These are phyloP conservation scores for Euphorbia peplus DNA, from an alignment of 345 rosid genomes.

Conservation along the genomic window DNA sequence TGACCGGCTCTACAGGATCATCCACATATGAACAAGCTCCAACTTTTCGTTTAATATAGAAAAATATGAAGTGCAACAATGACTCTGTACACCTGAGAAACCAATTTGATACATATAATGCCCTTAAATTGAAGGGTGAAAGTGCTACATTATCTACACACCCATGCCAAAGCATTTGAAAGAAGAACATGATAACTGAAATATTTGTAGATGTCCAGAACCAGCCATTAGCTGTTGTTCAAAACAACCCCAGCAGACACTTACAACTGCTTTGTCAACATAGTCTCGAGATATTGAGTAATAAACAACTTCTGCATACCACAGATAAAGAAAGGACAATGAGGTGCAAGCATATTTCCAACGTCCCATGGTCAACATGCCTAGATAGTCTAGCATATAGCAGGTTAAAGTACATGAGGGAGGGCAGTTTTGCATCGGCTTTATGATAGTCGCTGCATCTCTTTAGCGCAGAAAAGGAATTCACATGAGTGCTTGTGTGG, in stretches of 20 bases:
- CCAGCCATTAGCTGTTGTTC: conserved; percentile 88
- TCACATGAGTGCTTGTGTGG: too few species aligned
- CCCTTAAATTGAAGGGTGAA: not conserved
- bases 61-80: not conserved
- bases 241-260: conserved; percentile 18
- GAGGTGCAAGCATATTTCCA: conserved; percentile 90
- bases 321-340: conserved; percentile 80
- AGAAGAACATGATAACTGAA: conserved; percentile 37
- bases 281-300: conserved; percentile 5
- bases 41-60: conserved; percentile 84
- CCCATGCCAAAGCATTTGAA: conserved; percentile 3
- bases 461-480: too few species aligned
- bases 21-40: conserved; percentile 97
- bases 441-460: too few species aligned
- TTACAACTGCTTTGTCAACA: conserved; percentile 14
- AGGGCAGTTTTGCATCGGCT: too few species aligned
- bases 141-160: not conserved
- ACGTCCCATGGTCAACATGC: conserved; percentile 81
- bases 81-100: not conserved
- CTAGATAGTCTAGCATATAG: conserved; percentile 73
- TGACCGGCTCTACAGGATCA: conserved; percentile 93
- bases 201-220: conserved; percentile 81
- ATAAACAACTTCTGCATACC: conserved; percentile 39
- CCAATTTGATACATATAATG: not conserved
- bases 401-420: too few species aligned